These are phyloP conservation scores for Pestalotiopsis sp. DNA, from an alignment of 2,329 filamentous ascomycete species.

Conservation along the genomic window DNA sequence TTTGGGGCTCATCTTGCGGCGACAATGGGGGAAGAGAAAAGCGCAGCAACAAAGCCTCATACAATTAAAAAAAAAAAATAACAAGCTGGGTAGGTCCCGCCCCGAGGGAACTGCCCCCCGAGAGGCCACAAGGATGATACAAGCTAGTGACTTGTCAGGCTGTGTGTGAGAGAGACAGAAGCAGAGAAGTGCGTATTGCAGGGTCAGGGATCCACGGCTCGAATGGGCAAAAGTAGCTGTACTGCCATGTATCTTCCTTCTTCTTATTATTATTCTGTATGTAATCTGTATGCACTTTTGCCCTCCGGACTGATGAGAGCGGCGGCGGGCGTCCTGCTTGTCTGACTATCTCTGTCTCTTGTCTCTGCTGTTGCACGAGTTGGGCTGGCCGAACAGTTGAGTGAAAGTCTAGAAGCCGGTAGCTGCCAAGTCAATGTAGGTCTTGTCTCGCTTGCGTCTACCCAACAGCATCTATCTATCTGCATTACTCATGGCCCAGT, in stretches of 20 bases:
- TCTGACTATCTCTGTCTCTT: not conserved
- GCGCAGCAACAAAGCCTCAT: not conserved
- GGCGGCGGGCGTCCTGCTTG: not conserved
- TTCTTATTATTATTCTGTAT: not conserved
- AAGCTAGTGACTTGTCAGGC: constrained; percentile 4
- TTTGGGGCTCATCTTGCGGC: not conserved
- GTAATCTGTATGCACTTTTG: not conserved
- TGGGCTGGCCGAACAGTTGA: not conserved
- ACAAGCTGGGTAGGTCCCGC: not conserved
- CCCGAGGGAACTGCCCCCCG: not conserved
- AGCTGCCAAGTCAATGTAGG: not conserved
- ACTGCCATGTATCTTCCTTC: not conserved
- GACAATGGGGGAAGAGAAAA: not conserved
- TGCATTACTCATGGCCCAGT: not conserved
- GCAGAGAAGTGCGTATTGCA: not conserved
- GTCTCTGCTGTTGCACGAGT: not conserved
- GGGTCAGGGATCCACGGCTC: constrained; percentile 9
- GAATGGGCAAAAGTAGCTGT: not conserved
- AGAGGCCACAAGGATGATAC: constrained; percentile 2
- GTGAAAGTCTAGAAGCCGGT: not conserved
- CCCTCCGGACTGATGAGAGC: not conserved
- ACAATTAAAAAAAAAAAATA: not conserved
- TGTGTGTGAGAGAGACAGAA: constrained; percentile 6
- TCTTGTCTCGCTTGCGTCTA: not conserved
- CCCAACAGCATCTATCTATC: not conserved